Evolutionary conservation across 2,329 filamentous ascomycete species (phyloP).

Genomic region (Cladosporium sp.): DNA sequence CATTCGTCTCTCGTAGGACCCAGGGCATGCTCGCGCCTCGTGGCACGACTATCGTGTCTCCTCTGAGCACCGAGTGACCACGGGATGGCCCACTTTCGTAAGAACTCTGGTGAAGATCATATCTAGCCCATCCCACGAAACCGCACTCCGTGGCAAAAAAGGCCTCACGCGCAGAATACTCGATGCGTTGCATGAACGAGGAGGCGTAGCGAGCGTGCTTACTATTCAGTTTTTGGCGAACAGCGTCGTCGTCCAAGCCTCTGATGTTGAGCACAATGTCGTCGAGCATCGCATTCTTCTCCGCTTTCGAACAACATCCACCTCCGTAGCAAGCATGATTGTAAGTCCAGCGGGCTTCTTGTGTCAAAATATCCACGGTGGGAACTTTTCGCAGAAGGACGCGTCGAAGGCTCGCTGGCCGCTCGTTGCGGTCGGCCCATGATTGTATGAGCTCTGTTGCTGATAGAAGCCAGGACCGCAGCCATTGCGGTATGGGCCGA

Average conservation of each 20-base stretch:
- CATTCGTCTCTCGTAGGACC: background rate
- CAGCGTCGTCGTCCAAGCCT: background rate
- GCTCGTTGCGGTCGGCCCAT: background rate
- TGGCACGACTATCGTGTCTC: background rate
- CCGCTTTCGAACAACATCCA: background rate
- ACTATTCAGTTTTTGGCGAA: too few relatives aligned
- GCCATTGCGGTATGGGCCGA: background rate
- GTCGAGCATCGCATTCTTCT: background rate
- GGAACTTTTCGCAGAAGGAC: background rate
- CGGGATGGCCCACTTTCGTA: background rate
- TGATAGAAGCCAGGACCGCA: background rate
- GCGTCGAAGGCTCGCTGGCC: background rate
- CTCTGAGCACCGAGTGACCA: background rate
- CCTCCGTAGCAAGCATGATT: background rate
- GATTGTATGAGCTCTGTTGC: background rate
- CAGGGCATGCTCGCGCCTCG: background rate
- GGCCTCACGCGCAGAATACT: background rate
- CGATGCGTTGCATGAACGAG: too few relatives aligned
- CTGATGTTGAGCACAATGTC: background rate
- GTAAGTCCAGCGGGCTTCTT: background rate
- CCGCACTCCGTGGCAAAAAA: background rate
- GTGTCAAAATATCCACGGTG: background rate
- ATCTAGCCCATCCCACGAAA: background rate
- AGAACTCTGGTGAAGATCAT: background rate
- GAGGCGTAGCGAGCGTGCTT: too few relatives aligned